Conservation (phyloP, 805 yeast species). For the Jamesozyma piceae region DNA sequence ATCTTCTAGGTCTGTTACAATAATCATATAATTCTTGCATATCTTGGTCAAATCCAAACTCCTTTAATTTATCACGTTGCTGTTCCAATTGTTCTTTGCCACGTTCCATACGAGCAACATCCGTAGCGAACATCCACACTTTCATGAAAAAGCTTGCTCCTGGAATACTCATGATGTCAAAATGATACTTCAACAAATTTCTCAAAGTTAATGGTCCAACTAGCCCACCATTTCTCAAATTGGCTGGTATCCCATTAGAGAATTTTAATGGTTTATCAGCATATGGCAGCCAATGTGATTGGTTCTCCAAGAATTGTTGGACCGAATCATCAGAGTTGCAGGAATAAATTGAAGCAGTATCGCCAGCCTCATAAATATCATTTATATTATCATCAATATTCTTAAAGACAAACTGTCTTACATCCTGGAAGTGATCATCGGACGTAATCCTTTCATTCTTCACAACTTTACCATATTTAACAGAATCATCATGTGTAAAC, state of each 20-base stretch:
- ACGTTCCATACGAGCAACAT: conserved; percentile 26
- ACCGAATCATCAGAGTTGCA: conserved; percentile 58
- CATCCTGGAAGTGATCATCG: conserved; percentile 80
- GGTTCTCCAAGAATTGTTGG: conserved; percentile 51
- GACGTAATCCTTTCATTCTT: conserved; percentile 56
- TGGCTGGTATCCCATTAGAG: conserved; percentile 22
- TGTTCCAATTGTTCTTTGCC: conserved; percentile 36
- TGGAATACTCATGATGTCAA: conserved; percentile 79
- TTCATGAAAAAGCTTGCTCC: conserved; percentile 69
- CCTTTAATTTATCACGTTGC: conserved; percentile 66
- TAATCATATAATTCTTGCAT: conserved; percentile 80
- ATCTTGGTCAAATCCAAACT: conserved; percentile 62
- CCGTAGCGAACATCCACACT: conserved; percentile 67
- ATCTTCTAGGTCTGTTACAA: conserved; percentile 87
- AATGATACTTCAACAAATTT: conserved; percentile 62
- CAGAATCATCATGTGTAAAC: conserved; percentile 13
- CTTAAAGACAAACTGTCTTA: conserved; percentile 49
- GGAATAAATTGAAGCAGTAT: conserved; percentile 70
- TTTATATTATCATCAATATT: conserved; percentile 18
- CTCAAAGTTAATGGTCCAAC: conserved; percentile 59
- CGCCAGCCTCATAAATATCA: conserved; percentile 58
- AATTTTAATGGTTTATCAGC: conserved; percentile 47
- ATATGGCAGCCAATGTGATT: conserved; percentile 55
- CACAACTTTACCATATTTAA: conserved; percentile 37
- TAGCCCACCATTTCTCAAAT: conserved; percentile 48